Conservation (phyloP, 78 protist genomes). For the Chrysochromulina tobinii region DNA sequence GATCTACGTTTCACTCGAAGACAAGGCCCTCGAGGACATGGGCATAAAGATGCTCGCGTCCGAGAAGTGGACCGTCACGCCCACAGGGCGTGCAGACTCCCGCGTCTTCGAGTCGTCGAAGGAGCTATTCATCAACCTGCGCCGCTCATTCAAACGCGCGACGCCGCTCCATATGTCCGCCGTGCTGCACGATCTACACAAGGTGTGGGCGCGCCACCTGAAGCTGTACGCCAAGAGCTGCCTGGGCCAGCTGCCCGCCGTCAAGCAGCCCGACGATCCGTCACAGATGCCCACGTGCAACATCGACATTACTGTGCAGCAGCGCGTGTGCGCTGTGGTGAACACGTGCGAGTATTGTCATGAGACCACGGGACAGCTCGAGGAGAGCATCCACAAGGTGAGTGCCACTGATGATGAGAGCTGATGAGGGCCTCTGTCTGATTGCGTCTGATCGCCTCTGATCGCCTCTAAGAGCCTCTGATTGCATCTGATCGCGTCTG, state of each 20-base stretch:
- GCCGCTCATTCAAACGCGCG: not conserved
- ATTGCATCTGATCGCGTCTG: too few species aligned
- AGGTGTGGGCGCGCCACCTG: not conserved
- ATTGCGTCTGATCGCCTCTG: too few species aligned
- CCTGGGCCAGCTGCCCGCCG: not conserved
- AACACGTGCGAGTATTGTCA: conserved; percentile 21
- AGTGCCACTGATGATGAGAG: not conserved
- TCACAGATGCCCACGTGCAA: not conserved
- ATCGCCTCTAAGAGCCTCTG: too few species aligned
- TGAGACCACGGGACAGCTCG: conserved; percentile 11
- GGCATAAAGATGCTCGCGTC: not conserved
- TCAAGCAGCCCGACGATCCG: not conserved
- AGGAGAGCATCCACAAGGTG: not conserved
- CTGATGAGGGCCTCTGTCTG: too few species aligned
- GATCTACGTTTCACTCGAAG: conserved; percentile 21
- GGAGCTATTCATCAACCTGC: conserved; percentile 21
- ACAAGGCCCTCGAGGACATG: too few species aligned
- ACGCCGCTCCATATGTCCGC: not conserved
- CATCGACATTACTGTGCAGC: not conserved
- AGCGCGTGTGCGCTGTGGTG: not conserved
- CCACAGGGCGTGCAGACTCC: not conserved
- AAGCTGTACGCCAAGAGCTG: not conserved
- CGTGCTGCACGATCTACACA: not conserved
- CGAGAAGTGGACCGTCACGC: not conserved
- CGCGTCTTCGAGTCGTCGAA: not conserved